Base-by-base conservation (phyloP, 1,139 yeast species). In the Protomyces pachydermus region DNA sequence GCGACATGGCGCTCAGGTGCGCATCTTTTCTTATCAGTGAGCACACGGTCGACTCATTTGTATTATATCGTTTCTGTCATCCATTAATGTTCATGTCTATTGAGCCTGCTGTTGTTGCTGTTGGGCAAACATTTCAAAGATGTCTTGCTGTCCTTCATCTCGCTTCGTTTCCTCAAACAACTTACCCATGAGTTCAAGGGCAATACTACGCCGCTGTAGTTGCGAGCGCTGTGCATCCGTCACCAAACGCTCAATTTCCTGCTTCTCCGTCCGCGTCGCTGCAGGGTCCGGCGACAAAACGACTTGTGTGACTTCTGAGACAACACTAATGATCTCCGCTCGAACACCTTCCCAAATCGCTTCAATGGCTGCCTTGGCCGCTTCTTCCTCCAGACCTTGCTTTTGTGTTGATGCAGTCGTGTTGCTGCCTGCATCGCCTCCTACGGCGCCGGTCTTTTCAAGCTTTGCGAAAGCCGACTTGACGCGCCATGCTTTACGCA, bases 331-430 rank as follows among this genome's bases (percentile, higher is more conserved):
- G 20, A 61, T 53, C 52, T 61, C 65, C 4, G 56, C 57, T 8
- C 61, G 60, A 16, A 61, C 61, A 16, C 65, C 65, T 35, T 61
- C 65, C 60, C 56, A 61, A 18, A 56, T 55, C 10, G 65, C 65
- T 46, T 61, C 61, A 14, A 61, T 55, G 14, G 61, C 65, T 3
- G 61, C 61, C 28, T 61, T 56, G 28, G 65, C 65, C 3, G 65
- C 65, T 34, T 56, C 53, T 32, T 61, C 61, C 18, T 61, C 65
- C 34, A 61, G 25, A 1, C 57, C 61, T 8, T 52, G 45, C 23
- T 61, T 61, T 14, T 39, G 38, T n/a, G 37, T 53, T n/a, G 28
- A 34, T 10, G 58, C 61, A 2, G 12, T 12, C 32, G 32, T 28
- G 8, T 28, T 28, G 32, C 8, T 6, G 4, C 18, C 39, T 14